A percentile compares a stretch with the other conserved stretches of the same genome.
Evolutionary conservation across 768 basidiomycete species (phyloP).

Genomic region (Sporobolomyces roseus): DNA sequence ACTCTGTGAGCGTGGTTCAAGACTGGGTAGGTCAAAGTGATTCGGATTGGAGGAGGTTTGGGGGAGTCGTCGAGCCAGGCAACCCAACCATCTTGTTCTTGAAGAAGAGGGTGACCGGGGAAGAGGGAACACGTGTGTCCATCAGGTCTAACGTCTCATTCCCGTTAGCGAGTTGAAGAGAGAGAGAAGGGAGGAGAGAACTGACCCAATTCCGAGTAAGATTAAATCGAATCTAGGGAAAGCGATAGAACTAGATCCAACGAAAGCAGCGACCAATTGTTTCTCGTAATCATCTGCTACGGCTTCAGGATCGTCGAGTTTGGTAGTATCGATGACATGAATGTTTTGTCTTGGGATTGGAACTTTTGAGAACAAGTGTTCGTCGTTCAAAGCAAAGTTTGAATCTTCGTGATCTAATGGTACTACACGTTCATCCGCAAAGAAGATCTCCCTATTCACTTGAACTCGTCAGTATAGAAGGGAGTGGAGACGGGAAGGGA

Average conservation of each 20-base stretch:
- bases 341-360: conserved; percentile 72
- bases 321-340: conserved; percentile 67
- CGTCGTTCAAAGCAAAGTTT: conserved; percentile 73
- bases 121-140: conserved; percentile 98
- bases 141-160: conserved; percentile 17
- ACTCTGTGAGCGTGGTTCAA: conserved; percentile 83
- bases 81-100: conserved; percentile 90
- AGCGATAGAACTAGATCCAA: conserved; percentile 83
- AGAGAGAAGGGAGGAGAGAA: neutral
- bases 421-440: conserved; percentile 92
- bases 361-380: conserved; percentile 74
- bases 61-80: conserved; percentile 89
- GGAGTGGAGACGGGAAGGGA: neutral
- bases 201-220: conserved; percentile 91
- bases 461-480: neutral
- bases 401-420: conserved; percentile 89
- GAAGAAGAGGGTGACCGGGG: conserved; percentile 79
- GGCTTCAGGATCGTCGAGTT: conserved; percentile 50
- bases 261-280: conserved; percentile 81
- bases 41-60: conserved; percentile 81
- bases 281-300: conserved; percentile 54
- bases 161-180: neutral
- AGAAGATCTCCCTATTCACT: conserved; percentile 82
- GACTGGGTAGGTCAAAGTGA: conserved; percentile 88
- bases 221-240: conserved; percentile 98